Conservation (phyloP, 129 eudicot genomes). For the Tagetes erecta region DNA sequence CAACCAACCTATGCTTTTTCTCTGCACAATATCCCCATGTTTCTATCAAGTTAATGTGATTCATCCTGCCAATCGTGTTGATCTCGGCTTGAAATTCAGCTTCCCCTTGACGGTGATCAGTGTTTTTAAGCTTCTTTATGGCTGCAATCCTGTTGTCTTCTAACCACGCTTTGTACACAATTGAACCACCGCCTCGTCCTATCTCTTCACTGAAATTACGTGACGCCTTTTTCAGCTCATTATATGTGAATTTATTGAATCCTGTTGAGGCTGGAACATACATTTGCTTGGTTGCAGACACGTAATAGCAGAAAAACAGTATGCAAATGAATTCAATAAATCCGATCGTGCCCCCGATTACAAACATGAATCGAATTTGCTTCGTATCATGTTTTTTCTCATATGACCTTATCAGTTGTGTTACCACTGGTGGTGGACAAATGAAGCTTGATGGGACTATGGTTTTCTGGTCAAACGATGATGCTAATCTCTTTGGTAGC, state of each 20-base stretch:
- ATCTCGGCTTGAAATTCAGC: slow-evolving; percentile 42
- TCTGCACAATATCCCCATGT: slow-evolving; percentile 39
- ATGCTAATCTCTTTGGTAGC: slow-evolving; percentile 21
- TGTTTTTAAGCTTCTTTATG: slow-evolving; percentile 30
- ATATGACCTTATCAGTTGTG: neutral
- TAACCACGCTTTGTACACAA: slow-evolving; percentile 37
- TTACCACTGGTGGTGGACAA: slow-evolving; percentile 5
- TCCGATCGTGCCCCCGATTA: slow-evolving; percentile 21
- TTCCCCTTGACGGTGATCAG: slow-evolving; percentile 12
- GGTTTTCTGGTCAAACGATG: neutral
- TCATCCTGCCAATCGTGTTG: slow-evolving; percentile 35
- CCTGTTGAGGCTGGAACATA: slow-evolving; percentile 34
- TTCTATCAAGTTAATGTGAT: slow-evolving; percentile 36
- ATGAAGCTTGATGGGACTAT: neutral
- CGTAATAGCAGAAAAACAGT: slow-evolving; percentile 13
- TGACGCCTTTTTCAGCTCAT: slow-evolving; percentile 32
- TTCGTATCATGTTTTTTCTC: slow-evolving; percentile 1
- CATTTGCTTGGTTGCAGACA: slow-evolving; percentile 13
- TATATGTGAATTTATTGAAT: slow-evolving; percentile 28
- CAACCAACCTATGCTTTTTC: slow-evolving; percentile 30
- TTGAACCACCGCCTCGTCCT: slow-evolving; percentile 41
- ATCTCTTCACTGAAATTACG: slow-evolving; percentile 39
- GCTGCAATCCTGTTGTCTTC: slow-evolving; percentile 40
- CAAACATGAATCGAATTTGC: slow-evolving; percentile 15
- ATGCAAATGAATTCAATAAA: slow-evolving; percentile 19